Base-by-base conservation (phyloP, 2,329 filamentous ascomycete species). In the Hypomyces rosellus region DNA sequence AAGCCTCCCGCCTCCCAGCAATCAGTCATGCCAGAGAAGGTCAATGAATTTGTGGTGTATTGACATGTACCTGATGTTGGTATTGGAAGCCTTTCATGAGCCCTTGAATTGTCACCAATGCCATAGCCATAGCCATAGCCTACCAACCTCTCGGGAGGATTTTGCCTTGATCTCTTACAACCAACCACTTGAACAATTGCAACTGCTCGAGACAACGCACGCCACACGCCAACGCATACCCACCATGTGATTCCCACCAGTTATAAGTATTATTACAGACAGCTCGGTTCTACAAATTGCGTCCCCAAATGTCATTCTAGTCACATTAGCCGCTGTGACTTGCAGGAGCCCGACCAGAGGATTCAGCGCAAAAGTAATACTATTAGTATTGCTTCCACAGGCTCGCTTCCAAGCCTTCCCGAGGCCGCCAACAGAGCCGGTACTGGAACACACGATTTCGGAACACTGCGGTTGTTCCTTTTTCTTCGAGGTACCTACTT, bases 171-270 rank as follows among this genome's bases (percentile, higher is more conserved):
- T 30, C 25, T 11, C 25, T 2, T 30, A 30, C 25, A 30, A 20
- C 20, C 20, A 20, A 30, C 25, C 25, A 30, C 4, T 30, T 30
- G 25, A 4, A 30, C 25, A 30, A 30, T 30, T 30, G 4, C 25
- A 30, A 30, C 25, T 8, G 50, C 40, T 53, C 46, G 50, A 49
- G 46, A 38, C 45, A 36, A 14, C 37, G 33, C 30, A 22, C 5
- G 46, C 16, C 46, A 18, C 46, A 37, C 38, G n/a, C 46, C 52
- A 50, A 41, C 4, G 14, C 45, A 42, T 5, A 50, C 49, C 55
- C 25, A 30, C 25, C 25, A 41, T 52, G 50, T 52, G 50, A 52
- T 46, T 37, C 30, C 39, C 18, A 38, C 20, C 34, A 18, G 7
- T 13, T 42, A n/a, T n/a, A n/a, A n/a, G n/a, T n/a, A 20, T 20